A percentile compares a stretch with the other conserved stretches of the same genome.
Evolutionary conservation across 2,329 filamentous ascomycete species (phyloP).

Genomic region (Neoascochyta sp.): DNA sequence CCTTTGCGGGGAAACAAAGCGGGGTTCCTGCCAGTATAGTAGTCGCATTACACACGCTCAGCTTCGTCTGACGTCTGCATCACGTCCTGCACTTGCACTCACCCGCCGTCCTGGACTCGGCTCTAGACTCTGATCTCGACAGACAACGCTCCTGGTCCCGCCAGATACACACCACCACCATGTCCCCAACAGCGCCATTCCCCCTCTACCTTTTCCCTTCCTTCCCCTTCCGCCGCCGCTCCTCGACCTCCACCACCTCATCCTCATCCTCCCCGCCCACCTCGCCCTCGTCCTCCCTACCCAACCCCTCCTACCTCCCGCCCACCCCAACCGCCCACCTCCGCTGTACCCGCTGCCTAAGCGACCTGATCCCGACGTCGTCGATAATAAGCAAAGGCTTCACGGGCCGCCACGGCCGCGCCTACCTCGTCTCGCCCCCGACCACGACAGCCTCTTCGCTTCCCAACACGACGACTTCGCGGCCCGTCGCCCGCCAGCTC

Average conservation of each 20-base stretch:
- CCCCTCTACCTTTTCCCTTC: constrained; percentile 39
- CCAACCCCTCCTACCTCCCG: constrained; percentile 24
- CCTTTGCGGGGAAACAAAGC: too few relatives aligned
- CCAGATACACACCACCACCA: too few relatives aligned
- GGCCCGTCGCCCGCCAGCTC: constrained; percentile 55
- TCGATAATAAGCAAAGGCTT: constrained; percentile 64
- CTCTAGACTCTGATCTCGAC: too few relatives aligned
- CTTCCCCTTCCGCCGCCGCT: constrained; percentile 40
- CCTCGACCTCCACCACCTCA: constrained; percentile 34
- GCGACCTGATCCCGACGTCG: constrained; percentile 56
- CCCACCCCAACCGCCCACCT: constrained; percentile 51
- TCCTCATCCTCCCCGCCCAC: constrained; percentile 15
- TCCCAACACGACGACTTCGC: constrained; percentile 57
- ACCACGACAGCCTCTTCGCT: constrained; percentile 38
- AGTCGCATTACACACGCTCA: too few relatives aligned
- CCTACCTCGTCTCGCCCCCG: constrained; percentile 57
- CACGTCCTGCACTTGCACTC: too few relatives aligned
- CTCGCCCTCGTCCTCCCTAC: constrained; percentile 22
- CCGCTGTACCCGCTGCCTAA: constrained; percentile 56
- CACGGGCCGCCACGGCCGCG: constrained; percentile 61
- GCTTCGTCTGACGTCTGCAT: too few relatives aligned
- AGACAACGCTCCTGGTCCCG: too few relatives aligned
- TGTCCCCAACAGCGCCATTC: constrained; percentile 38
- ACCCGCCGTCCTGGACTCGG: too few relatives aligned
- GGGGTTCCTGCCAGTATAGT: too few relatives aligned